These are phyloP conservation scores for Escovopsis sp. DNA, from an alignment of 2,329 filamentous ascomycete species.

Conservation along the genomic window DNA sequence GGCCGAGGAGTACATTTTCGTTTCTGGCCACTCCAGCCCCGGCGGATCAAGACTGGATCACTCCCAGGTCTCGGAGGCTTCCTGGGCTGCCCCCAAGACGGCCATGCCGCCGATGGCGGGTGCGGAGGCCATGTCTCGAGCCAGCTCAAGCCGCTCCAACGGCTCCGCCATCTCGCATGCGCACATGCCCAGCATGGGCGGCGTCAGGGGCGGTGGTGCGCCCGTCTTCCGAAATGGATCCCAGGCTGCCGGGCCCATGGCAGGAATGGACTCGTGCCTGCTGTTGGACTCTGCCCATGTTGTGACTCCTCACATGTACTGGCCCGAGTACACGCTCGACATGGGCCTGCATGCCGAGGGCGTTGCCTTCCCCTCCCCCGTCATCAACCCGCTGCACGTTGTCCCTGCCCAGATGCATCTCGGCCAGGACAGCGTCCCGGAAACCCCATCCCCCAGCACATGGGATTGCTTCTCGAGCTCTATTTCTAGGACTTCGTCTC, in stretches of 20 bases:
- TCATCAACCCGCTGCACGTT: constrained; percentile 35
- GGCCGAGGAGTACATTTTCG: constrained; percentile 38
- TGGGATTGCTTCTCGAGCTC: constrained; percentile 39
- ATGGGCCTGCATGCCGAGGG: constrained; percentile 27
- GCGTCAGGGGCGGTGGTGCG: constrained; percentile 31
- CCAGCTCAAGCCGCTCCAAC: constrained; percentile 23
- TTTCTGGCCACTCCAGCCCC: constrained; percentile 40
- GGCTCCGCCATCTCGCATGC: constrained; percentile 34
- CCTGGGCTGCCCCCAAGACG: constrained; percentile 29
- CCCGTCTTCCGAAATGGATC: constrained; percentile 27
- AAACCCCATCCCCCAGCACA: constrained; percentile 35
- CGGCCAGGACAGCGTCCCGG: constrained; percentile 35
- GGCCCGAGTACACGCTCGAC: constrained; percentile 31
- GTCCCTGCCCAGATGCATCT: constrained; percentile 41
- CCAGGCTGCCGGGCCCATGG: constrained; percentile 23
- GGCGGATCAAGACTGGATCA: constrained; percentile 32
- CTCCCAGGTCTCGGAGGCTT: constrained; percentile 30
- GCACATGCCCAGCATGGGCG: constrained; percentile 32
- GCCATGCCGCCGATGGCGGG: constrained; percentile 17
- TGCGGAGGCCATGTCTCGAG: constrained; percentile 25
- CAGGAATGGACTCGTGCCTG: constrained; percentile 37
- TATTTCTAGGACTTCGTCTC: constrained; percentile 36
- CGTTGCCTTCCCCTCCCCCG: constrained; percentile 27
- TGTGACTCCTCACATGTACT: constrained; percentile 36
- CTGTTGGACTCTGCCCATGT: constrained; percentile 33